Conservation (phyloP, 179 eudicot genomes). For the Dionaea muscipula region DNA sequence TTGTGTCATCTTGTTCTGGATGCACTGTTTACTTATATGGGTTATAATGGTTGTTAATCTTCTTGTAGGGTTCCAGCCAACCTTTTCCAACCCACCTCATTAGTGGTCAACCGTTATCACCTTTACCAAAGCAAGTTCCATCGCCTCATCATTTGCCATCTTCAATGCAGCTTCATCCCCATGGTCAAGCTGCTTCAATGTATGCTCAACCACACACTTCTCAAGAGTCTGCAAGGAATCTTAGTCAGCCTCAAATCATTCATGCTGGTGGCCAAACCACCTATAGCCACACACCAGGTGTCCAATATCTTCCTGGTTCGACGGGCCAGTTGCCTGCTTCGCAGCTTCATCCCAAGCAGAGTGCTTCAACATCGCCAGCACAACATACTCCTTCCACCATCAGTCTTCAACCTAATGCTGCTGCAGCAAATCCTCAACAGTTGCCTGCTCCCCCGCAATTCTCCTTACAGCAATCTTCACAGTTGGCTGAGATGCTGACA, state of each 20-base stretch:
- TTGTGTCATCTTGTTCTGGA: background rate
- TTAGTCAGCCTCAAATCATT: constrained; percentile 30
- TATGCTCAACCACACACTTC: constrained; percentile 31
- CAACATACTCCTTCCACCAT: constrained; percentile 21
- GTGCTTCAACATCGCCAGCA: constrained; percentile 26
- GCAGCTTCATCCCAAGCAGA: constrained; percentile 38
- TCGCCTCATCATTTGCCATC: constrained; percentile 51
- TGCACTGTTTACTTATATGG: background rate
- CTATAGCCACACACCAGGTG: constrained; percentile 33
- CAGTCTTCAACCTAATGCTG: constrained; percentile 26
- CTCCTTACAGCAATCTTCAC: constrained; percentile 57
- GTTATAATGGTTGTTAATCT: background rate
- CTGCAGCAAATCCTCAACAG: constrained; percentile 33
- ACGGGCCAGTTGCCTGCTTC: constrained; percentile 30
- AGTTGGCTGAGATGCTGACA: constrained; percentile 79
- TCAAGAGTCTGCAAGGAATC: constrained; percentile 29
- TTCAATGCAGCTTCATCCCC: constrained; percentile 30
- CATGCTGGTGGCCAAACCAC: constrained; percentile 32
- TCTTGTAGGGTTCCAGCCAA: constrained; percentile 28
- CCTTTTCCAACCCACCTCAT: constrained; percentile 28
- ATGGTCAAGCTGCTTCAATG: constrained; percentile 26
- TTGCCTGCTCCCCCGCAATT: constrained; percentile 21
- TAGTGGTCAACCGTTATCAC: constrained; percentile 36
- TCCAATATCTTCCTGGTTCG: constrained; percentile 29
- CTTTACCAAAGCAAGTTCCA: constrained; percentile 45